Percentiles rank a stretch among this genome's conserved stretches.
Evolutionary conservation across 2,329 filamentous ascomycete genomes (phyloP).

Genomic region (Ceratocystis ficicola): DNA sequence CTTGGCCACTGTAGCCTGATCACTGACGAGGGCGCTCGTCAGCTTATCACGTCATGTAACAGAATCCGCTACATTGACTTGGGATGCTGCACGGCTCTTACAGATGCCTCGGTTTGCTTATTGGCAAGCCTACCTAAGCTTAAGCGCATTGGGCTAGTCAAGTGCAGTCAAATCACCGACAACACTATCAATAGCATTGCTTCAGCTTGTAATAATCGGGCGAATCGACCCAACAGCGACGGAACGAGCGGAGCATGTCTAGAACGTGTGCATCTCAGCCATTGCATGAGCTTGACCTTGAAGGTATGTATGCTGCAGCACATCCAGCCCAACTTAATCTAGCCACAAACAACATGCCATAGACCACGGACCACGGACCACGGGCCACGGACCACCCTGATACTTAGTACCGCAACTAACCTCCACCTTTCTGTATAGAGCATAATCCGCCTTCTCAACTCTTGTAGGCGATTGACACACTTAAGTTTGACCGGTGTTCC

Average conservation of each 20-base stretch:
- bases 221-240: slow-evolving; percentile 24
- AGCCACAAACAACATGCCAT: too few species aligned
- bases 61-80: slow-evolving; percentile 95
- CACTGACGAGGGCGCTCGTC: slow-evolving; percentile 77
- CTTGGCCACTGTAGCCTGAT: slow-evolving; percentile 86
- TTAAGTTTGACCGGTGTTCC: slow-evolving; percentile 87
- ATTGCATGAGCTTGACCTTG: slow-evolving; percentile 75
- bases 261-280: slow-evolving; percentile 90
- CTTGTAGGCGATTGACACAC: slow-evolving; percentile 84
- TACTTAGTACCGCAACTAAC: background rate
- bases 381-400: too few species aligned
- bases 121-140: slow-evolving; percentile 82
- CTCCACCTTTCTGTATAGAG: slow-evolving; percentile 37
- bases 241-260: slow-evolving; percentile 41
- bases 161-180: slow-evolving; percentile 84
- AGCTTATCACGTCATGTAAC: slow-evolving; percentile 74
- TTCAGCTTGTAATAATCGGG: background rate
- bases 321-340: background rate
- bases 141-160: slow-evolving; percentile 87
- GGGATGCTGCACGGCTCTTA: slow-evolving; percentile 84
- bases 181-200: slow-evolving; percentile 50
- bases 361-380: too few species aligned
- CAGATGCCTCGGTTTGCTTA: slow-evolving; percentile 72
- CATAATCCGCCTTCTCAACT: slow-evolving; percentile 78
- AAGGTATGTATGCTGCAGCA: slow-evolving; percentile 44